A percentile compares a stretch with the other conserved stretches of the same genome.
These are phyloP conservation scores for Gossypium mustelinum DNA, from an alignment of 345 rosid genomes.

Conservation along the genomic window DNA sequence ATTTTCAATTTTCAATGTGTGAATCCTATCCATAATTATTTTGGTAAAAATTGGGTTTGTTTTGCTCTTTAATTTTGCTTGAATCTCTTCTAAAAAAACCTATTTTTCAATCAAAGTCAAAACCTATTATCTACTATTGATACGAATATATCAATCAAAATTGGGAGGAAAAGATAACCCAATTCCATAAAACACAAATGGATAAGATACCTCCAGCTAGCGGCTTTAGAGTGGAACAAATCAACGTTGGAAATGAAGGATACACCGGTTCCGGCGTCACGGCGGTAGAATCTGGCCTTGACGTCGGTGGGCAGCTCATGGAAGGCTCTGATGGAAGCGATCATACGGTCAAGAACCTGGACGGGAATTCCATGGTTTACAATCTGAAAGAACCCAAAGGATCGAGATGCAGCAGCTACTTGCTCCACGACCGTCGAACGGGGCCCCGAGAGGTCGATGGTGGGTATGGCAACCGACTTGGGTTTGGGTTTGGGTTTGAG, in stretches of 20 bases:
- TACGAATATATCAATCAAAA: no score
- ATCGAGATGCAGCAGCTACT: constrained; percentile 29
- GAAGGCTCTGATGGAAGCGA: constrained; percentile 29
- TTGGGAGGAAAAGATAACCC: not conserved
- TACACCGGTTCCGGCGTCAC: constrained; percentile 23
- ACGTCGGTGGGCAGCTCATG: constrained; percentile 39
- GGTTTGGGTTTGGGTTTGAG: constrained; percentile 14
- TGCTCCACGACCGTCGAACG: constrained; percentile 31
- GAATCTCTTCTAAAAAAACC: no score
- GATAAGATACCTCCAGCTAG: constrained; percentile 47
- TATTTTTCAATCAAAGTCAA: no score
- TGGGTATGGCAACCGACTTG: constrained; percentile 24
- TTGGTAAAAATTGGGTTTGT: no score
- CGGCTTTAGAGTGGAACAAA: constrained; percentile 44
- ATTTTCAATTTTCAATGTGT: not conserved
- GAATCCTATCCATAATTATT: not conserved
- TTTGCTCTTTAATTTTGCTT: no score
- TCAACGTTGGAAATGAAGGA: constrained; percentile 42
- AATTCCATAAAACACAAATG: not conserved
- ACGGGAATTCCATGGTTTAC: constrained; percentile 43
- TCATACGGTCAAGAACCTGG: constrained; percentile 31
- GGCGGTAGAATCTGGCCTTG: constrained; percentile 35
- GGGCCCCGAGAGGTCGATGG: constrained; percentile 36
- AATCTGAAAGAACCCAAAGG: constrained; percentile 50
- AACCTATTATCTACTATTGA: no score